A percentile compares a stretch with the other conserved stretches of the same genome.
Evolutionary conservation across 2,329 filamentous ascomycete species (phyloP).

Genomic region (Chaetomium olivaceum): DNA sequence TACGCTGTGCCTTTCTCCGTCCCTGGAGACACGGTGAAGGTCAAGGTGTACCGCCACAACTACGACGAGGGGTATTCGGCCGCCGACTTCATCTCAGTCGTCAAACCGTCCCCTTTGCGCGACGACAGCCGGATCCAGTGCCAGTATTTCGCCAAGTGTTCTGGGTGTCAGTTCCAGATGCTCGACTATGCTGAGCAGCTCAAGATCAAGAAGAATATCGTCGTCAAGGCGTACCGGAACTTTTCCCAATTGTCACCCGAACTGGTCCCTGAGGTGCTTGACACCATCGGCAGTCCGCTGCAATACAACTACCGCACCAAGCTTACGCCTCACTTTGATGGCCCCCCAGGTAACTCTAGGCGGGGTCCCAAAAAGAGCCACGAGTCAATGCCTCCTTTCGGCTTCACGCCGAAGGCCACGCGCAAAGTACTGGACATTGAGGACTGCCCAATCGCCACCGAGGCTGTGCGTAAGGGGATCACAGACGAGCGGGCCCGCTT

Average conservation of each 20-base stretch:
- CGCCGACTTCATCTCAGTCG: conserved; percentile 79
- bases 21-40: conserved; percentile 77
- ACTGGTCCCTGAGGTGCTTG: conserved; percentile 71
- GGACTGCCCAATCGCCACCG: conserved; percentile 93
- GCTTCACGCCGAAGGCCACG: conserved; percentile 86
- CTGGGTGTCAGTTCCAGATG: conserved; percentile 98
- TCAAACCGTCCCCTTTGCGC: conserved; percentile 70
- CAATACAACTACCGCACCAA: conserved; percentile 96
- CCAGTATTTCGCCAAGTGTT: conserved; percentile 83
- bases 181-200: conserved; percentile 86
- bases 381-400: conserved; percentile 72
- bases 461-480: conserved; percentile 78
- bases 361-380: conserved; percentile 58
- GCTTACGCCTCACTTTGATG: conserved; percentile 93
- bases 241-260: conserved; percentile 81
- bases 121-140: conserved; percentile 77
- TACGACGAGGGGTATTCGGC: conserved; percentile 66
- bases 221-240: conserved; percentile 88
- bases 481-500: conserved; percentile 77
- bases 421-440: conserved; percentile 87
- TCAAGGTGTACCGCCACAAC: conserved; percentile 76
- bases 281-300: conserved; percentile 87
- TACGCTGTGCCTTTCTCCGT: conserved; percentile 88
- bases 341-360: conserved; percentile 58
- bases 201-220: conserved; percentile 76